Evolutionary conservation across 495 filamentous ascomycete genomes (phyloP).

Genomic region (Cercophora scortea): DNA sequence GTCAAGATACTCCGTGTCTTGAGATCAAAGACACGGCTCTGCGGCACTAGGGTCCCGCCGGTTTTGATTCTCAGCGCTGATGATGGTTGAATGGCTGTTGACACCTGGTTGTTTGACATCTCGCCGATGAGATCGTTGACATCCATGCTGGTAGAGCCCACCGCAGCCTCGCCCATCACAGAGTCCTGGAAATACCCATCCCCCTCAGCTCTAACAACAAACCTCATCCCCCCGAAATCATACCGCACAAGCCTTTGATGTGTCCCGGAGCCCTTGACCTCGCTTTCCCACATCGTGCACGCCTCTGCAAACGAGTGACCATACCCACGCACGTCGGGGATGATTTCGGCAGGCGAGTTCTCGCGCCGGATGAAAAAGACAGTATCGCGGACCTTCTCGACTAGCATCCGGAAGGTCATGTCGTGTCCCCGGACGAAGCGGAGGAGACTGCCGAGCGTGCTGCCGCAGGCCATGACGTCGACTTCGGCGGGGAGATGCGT

Average conservation of each 20-base stretch:
- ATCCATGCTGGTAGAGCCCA: not conserved
- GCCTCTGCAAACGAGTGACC: constrained; percentile 58
- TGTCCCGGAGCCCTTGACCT: constrained; percentile 43
- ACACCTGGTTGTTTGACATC: not conserved
- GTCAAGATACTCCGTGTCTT: constrained; percentile 50
- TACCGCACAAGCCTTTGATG: constrained; percentile 59
- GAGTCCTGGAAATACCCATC: constrained; percentile 45
- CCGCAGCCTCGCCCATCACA: not conserved
- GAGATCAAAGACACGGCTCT: constrained; percentile 53
- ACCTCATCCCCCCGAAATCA: constrained; percentile 45
- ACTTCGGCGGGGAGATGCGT: constrained; percentile 23
- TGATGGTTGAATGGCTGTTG: not conserved
- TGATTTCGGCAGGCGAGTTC: constrained; percentile 44
- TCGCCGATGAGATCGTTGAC: constrained; percentile 2
- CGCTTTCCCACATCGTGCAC: constrained; percentile 52
- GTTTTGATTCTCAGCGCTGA: constrained; percentile 4
- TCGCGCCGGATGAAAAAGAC: constrained; percentile 56
- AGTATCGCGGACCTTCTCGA: constrained; percentile 52
- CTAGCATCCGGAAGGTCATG: constrained; percentile 47
- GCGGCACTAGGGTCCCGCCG: constrained; percentile 26
- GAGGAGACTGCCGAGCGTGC: constrained; percentile 47
- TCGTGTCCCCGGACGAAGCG: constrained; percentile 42
- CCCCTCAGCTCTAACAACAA: constrained; percentile 51
- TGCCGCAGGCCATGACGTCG: constrained; percentile 57
- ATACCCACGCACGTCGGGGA: constrained; percentile 47